Evolutionary conservation across 2,329 filamentous ascomycete species (phyloP), one percentile per base, ranked within the genome.

Genomic region (Ophiosphaerella narmari): DNA sequence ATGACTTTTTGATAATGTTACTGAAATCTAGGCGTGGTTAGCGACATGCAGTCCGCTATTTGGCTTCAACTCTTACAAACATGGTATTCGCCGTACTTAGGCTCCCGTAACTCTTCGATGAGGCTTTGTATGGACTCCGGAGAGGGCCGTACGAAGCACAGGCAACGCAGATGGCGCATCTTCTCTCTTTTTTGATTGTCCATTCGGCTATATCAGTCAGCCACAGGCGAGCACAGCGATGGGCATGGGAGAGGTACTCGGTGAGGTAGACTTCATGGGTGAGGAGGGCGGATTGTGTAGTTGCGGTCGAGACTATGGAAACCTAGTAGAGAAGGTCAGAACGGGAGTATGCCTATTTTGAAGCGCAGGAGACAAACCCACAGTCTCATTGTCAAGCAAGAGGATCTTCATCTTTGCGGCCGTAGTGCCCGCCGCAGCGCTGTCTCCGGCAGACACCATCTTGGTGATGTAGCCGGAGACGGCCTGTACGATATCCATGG

Each of bases 201-300:
- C 49, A 99, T 79, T 52, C 94, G 91, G 75, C 78, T 80, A 41
- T 36, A 37, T 9, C 31, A 26, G 52, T 74, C 55, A 74, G 63
- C 46, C 34, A 57, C 40, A 42, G 34, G 39, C 29, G 26, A 34
- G 37, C 38, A 34, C 37, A 24, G 50, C 49, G 33, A 12, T 41
- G 42, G 34, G 37, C 37, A 34, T 7, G 52, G 52, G 38, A 48
- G 55, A 43, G 14, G 50, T 74, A 80, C 78, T 99, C 94, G 67
- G 95, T 97, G 54, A 99, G 89, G 76, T 97, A 99, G 62, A 99
- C 90, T 77, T 97, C 93, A 77, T 99, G 91, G 69, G 90, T 96
- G 56, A 99, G 86, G 16, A 99, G 85, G 34, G 91, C 86, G 24
- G 94, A 99, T 73, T 99, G 95, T 1, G 94, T 97, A 54, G 93